A percentile compares a stretch with the other conserved stretches of the same genome.
Evolutionary conservation across 2,329 filamentous ascomycete genomes (phyloP).

Genomic region (Didymella segeticola): DNA sequence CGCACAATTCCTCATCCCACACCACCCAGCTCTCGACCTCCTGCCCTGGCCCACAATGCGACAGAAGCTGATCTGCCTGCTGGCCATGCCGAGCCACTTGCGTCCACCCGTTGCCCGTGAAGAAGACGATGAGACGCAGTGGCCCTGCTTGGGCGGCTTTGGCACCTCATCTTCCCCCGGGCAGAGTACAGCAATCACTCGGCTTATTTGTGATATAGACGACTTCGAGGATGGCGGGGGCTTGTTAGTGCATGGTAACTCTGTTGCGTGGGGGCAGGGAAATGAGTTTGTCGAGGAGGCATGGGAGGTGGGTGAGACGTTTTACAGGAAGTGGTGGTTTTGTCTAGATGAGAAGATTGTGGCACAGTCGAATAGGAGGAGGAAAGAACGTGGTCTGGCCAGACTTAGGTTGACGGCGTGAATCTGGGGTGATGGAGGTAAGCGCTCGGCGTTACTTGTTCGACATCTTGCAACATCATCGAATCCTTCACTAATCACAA

Average conservation of each 20-base stretch:
- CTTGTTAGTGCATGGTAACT: slow-evolving; percentile 40
- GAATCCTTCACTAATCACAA: background rate
- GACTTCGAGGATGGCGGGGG: slow-evolving; percentile 58
- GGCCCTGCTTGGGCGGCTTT: background rate
- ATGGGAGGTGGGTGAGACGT: slow-evolving; percentile 66
- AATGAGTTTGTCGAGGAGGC: slow-evolving; percentile 58
- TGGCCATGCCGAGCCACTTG: slow-evolving; percentile 57
- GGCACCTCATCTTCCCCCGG: background rate
- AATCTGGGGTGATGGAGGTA: too few relatives aligned
- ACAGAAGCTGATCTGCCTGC: slow-evolving; percentile 58
- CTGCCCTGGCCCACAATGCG: slow-evolving; percentile 63
- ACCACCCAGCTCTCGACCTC: slow-evolving; percentile 65
- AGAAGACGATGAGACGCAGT: slow-evolving; percentile 32
- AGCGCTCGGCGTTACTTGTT: too few relatives aligned
- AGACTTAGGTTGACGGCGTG: slow-evolving; percentile 20
- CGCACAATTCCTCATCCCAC: slow-evolving; percentile 58
- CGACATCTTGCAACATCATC: background rate
- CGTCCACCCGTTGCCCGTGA: slow-evolving; percentile 56
- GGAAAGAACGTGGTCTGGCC: slow-evolving; percentile 54
- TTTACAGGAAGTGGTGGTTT: slow-evolving; percentile 69
- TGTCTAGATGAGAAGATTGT: slow-evolving; percentile 62
- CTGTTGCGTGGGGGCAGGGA: slow-evolving; percentile 54
- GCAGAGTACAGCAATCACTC: slow-evolving; percentile 55
- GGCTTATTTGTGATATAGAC: slow-evolving; percentile 65
- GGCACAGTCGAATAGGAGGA: slow-evolving; percentile 61